Evolutionary conservation across 306 rosid genomes (phyloP).

Genomic region (Mimosa bimucronata): DNA sequence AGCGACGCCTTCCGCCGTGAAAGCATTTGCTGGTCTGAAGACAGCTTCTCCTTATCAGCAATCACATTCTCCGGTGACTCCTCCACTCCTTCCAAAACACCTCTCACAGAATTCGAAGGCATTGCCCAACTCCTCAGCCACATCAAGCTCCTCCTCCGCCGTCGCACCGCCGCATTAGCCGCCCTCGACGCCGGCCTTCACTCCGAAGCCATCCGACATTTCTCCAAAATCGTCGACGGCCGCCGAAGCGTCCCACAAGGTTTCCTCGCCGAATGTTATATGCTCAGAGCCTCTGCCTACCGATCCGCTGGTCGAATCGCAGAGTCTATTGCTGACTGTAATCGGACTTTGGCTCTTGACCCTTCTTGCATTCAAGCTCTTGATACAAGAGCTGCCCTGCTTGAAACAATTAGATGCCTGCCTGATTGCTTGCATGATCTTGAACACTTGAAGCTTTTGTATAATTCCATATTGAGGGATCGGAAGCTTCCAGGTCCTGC

Average conservation of each 20-base stretch:
- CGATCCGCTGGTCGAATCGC: conserved; percentile 76
- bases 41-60: conserved; percentile 65
- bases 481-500: conserved; percentile 87
- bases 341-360: conserved; percentile 78
- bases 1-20: conserved; percentile 89
- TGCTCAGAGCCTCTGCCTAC: conserved; percentile 77
- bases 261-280: conserved; percentile 86
- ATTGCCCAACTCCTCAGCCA: conserved; percentile 72
- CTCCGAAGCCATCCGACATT: conserved; percentile 93
- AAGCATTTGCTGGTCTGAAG: conserved; percentile 87
- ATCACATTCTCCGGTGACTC: conserved; percentile 52
- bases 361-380: conserved; percentile 86
- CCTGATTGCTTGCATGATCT: conserved; percentile 90
- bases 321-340: conserved; percentile 88
- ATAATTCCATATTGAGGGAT: conserved; percentile 81
- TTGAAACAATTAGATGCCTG: conserved; percentile 77
- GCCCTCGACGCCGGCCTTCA: conserved; percentile 84
- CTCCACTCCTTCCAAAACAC: conserved; percentile 51
- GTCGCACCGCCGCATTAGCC: conserved; percentile 82
- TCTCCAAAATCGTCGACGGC: conserved; percentile 86
- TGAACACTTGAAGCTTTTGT: conserved; percentile 84
- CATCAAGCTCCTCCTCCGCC: conserved; percentile 81
- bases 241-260: conserved; percentile 92
- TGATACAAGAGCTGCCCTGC: conserved; percentile 78
- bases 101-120: conserved; percentile 57